Evolutionary conservation across 257 asterid genomes (phyloP).

Genomic region (Misopates orontium): DNA sequence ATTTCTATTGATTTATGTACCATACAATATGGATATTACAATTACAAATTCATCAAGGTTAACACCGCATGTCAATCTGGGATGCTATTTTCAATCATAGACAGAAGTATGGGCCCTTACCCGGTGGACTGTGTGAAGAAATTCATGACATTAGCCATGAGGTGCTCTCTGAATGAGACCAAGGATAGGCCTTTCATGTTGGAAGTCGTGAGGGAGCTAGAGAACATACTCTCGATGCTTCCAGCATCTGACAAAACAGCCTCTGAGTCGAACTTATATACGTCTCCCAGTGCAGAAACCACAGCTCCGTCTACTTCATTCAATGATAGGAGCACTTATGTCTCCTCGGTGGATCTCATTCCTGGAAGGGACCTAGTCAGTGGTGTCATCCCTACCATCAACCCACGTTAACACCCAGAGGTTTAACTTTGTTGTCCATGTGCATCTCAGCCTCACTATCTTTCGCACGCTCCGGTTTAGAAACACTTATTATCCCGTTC

Average conservation of each 20-base stretch:
- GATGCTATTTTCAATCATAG: slow-evolving; percentile 61
- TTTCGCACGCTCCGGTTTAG: not conserved
- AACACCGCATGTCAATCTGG: slow-evolving; percentile 64
- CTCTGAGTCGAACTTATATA: slow-evolving; percentile 13
- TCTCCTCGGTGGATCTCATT: slow-evolving; percentile 30
- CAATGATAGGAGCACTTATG: slow-evolving; percentile 40
- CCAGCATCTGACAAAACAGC: slow-evolving; percentile 38
- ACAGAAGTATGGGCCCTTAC: slow-evolving; percentile 71
- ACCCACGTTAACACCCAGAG: slow-evolving; percentile 50
- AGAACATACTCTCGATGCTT: slow-evolving; percentile 49
- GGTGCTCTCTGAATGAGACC: slow-evolving; percentile 70
- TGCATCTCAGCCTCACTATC: not conserved
- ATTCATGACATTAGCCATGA: slow-evolving; percentile 62
- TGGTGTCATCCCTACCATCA: slow-evolving; percentile 46
- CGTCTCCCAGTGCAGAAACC: slow-evolving; percentile 33
- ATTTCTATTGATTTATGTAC: not conserved
- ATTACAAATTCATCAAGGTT: slow-evolving; percentile 43
- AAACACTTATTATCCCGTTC: too few species aligned
- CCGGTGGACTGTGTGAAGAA: slow-evolving; percentile 59
- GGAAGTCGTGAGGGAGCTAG: slow-evolving; percentile 80
- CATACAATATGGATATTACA: not conserved
- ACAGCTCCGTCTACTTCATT: slow-evolving; percentile 39
- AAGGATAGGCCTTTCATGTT: slow-evolving; percentile 65
- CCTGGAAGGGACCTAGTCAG: slow-evolving; percentile 64
- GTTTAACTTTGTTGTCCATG: too few species aligned